These are phyloP conservation scores for Penicillium freii DNA, from an alignment of 2,329 filamentous ascomycete genomes.

Conservation along the genomic window DNA sequence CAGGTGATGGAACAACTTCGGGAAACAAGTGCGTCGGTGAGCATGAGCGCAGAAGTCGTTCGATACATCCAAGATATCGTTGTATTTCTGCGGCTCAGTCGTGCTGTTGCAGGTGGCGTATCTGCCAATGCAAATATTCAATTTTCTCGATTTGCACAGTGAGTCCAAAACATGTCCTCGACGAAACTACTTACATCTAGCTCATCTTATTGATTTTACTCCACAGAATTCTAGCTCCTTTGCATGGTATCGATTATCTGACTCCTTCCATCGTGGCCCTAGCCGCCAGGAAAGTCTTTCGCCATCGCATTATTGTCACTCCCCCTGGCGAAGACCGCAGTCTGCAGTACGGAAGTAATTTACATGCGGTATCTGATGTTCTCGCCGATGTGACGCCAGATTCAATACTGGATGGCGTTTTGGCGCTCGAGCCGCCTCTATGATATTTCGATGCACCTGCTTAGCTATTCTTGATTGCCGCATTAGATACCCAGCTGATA, in stretches of 20 bases:
- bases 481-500: conserved; percentile 3
- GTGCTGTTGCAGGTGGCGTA: conserved; percentile 75
- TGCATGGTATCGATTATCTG: conserved; percentile 77
- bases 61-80: conserved; percentile 86
- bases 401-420: conserved; percentile 57
- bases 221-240: conserved; percentile 61
- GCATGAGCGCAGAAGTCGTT: conserved; percentile 71
- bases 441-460: conserved; percentile 28
- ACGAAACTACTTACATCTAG: not conserved
- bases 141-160: conserved; percentile 66
- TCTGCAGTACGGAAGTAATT: conserved; percentile 86
- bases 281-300: conserved; percentile 81
- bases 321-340: conserved; percentile 73
- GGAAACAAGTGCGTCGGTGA: conserved; percentile 57
- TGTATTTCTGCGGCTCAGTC: conserved; percentile 82
- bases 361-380: conserved; percentile 64
- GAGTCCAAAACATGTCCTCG: not conserved
- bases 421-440: conserved; percentile 58
- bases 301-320: conserved; percentile 75
- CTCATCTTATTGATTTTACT: not conserved
- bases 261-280: conserved; percentile 81
- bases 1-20: conserved; percentile 58
- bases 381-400: conserved; percentile 60
- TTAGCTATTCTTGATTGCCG: not conserved
- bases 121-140: conserved; percentile 76